Evolutionary conservation across 148 eudicot genomes (phyloP).

Genomic region (Amaranthus palmeri): DNA sequence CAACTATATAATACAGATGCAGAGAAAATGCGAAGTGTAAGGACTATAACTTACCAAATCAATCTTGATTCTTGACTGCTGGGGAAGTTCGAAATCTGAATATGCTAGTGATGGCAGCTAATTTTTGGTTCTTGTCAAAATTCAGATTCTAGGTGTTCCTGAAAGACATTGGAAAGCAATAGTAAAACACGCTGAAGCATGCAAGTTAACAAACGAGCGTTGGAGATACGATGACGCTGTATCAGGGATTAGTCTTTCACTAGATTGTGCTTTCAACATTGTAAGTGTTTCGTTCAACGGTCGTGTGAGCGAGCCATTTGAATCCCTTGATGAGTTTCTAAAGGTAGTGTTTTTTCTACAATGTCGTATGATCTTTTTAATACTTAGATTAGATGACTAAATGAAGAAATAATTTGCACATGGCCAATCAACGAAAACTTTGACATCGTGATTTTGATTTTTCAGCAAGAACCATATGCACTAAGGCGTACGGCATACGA

Average conservation of each 20-base stretch:
- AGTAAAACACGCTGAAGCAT: slow-evolving; percentile 40
- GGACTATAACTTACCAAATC: background rate
- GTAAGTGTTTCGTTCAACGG: slow-evolving; percentile 41
- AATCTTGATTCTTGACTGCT: background rate
- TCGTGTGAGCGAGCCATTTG: slow-evolving; percentile 26
- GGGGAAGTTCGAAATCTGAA: background rate
- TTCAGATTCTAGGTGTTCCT: slow-evolving; percentile 38
- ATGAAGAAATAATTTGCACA: background rate
- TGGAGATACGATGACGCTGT: slow-evolving; percentile 30
- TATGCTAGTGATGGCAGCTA: background rate
- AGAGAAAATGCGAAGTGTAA: slow-evolving; percentile 12
- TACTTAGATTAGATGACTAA: too few relatives aligned
- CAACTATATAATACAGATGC: slow-evolving; percentile 21
- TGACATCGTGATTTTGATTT: background rate
- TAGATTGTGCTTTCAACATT: slow-evolving; percentile 41
- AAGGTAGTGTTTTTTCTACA: slow-evolving; percentile 30
- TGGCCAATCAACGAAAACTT: background rate
- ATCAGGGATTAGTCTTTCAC: slow-evolving; percentile 28
- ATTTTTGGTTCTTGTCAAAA: background rate
- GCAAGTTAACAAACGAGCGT: slow-evolving; percentile 34
- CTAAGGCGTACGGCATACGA: slow-evolving; percentile 41
- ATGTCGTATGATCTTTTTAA: background rate
- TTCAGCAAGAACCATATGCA: slow-evolving; percentile 40
- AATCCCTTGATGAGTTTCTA: slow-evolving; percentile 27
- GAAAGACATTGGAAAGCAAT: slow-evolving; percentile 46